Evolutionary conservation across 352 stramenopile genomes (phyloP), one percentile per base, ranked within the genome.

Genomic region (Phytophthora nicotianae): DNA sequence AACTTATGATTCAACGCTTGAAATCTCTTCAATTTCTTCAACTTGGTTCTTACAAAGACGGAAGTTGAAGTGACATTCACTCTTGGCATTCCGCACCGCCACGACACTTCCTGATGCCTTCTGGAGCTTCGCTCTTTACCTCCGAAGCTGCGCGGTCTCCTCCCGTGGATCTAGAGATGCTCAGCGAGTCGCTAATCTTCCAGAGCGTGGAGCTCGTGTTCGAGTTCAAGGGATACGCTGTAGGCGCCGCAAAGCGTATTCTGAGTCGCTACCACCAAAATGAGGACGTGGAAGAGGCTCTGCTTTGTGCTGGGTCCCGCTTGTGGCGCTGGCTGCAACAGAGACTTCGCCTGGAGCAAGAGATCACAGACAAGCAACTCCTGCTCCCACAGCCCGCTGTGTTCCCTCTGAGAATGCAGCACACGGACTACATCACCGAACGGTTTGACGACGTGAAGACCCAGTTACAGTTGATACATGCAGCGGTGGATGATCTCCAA

Each of bases 391-490:
- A 52, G 16, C 48, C 43, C 3, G 32, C 33, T 10, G 19, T 38
- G 5, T 35, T 41, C 23, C 29, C 50, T n/a, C 6, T 60, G 37
- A 40, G 4, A 5, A 41, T 29, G 20, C 54, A 66, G 26, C 45
- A 59, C 40, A 49, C 63, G 42, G 40, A 50, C 20, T 58, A 53
- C 8, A 64, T 67, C 10, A 46, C 32, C 2, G 38, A 70, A 8
- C 41, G 23, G 2, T 63, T 74, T 14, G 51, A 40, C 3, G 61
- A 68, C 9, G 29, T 70, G 10, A 70, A 63, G 41, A 68, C 66
- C 16, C 61, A 70, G 19, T 8, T 74, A 35, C 66, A 74, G 17
- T 45, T 74, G 9, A 51, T 74, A 20, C 27, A 67, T 29, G 60
- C 43, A 51, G 50, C 20, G 41, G 24, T 74, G 19, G 54, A 69